Conservation (phyloP, 2,329 filamentous ascomycete genomes). For the Bipolaris victoriae region DNA sequence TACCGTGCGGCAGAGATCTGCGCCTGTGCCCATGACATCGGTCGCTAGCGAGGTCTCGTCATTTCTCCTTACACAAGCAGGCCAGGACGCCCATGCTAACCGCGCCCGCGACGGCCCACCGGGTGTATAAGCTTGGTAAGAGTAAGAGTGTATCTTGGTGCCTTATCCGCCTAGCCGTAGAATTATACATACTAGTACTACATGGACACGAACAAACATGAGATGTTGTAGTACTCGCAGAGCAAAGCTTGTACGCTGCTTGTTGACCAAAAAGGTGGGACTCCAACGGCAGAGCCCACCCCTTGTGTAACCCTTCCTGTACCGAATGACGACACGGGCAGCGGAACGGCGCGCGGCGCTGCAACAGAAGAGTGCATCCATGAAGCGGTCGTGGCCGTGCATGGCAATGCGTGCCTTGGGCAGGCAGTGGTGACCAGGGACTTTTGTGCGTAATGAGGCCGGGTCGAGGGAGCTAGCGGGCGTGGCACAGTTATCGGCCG, state of each 20-base stretch:
- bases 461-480: conserved; percentile 2
- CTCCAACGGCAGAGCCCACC: background rate
- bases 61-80: background rate
- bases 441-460: conserved; percentile 4
- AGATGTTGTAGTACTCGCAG: background rate
- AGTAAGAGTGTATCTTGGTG: too few species aligned
- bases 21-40: background rate
- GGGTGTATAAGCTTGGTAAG: background rate
- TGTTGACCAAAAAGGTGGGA: background rate
- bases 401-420: conserved; percentile 17
- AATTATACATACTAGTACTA: too few species aligned
- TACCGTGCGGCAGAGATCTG: background rate
- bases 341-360: conserved; percentile 34
- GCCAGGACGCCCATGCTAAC: conserved; percentile 2
- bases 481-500: conserved; percentile 8
- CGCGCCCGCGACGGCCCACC: background rate
- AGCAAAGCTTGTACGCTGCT: background rate
- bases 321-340: conserved; percentile 18
- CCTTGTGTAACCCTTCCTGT: conserved; percentile 13
- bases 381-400: conserved; percentile 25
- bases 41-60: background rate
- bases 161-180: too few species aligned
- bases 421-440: background rate
- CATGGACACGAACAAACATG: too few species aligned
- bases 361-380: conserved; percentile 20